phyloP scores from a whole-genome alignment of 306 rosid genomes.

The Pachyrhizus erosus region DNA sequence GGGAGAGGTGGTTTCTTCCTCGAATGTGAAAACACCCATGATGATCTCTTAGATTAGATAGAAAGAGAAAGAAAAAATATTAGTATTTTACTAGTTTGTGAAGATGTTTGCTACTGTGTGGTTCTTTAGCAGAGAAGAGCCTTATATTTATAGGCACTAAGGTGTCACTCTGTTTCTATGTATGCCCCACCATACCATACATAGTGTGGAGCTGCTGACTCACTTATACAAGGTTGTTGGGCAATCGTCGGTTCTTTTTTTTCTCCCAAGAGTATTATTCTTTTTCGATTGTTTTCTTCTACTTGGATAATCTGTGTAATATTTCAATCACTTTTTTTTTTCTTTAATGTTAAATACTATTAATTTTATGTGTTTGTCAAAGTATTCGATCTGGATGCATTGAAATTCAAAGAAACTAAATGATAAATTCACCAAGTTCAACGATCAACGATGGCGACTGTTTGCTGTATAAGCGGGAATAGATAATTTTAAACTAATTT shows the following conservation, averaged over 20 bases:
- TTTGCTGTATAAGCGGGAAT: not conserved
- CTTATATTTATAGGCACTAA: constrained; percentile 25
- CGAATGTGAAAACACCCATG: constrained; percentile 65
- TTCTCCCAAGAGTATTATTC: too few relatives aligned
- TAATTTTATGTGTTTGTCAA: not conserved
- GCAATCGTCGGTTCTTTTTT: too few relatives aligned
- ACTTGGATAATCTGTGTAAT: too few relatives aligned
- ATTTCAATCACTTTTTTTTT: too few relatives aligned
- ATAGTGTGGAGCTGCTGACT: not conserved
- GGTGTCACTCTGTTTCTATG: not conserved
- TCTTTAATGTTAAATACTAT: too few relatives aligned
- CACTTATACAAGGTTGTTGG: too few relatives aligned
- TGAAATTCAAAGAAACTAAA: not conserved
- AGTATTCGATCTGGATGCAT: not conserved
- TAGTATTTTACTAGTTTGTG: not conserved
- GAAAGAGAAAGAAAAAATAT: not conserved
- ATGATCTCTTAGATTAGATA: too few relatives aligned
- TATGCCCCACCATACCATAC: not conserved
- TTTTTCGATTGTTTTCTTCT: too few relatives aligned
- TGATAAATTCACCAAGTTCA: not conserved
- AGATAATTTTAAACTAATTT: too few relatives aligned
- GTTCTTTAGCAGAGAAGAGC: not conserved
- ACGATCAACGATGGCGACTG: not conserved
- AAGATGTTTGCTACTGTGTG: constrained; percentile 2
- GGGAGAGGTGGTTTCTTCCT: constrained; percentile 42